phyloP scores from a whole-genome alignment of 495 filamentous ascomycete genomes.

The Podospora anserina region DNA sequence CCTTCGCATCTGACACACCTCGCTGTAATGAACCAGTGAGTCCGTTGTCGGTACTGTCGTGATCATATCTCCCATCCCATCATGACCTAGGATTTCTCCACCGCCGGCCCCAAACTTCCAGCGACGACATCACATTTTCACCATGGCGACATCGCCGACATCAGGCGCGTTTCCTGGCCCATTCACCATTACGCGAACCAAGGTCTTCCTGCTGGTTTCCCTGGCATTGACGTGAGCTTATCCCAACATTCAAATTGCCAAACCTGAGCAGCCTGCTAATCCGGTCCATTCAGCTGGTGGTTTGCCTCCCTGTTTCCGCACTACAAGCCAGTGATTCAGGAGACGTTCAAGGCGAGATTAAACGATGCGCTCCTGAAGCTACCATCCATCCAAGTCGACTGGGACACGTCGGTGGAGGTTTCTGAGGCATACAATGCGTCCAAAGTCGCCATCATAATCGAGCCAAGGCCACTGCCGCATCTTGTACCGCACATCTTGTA shows the following conservation, averaged over 20 bases:
- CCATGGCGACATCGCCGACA: neutral
- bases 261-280: neutral
- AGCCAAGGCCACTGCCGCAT: slow-evolving; percentile 43
- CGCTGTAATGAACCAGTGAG: neutral
- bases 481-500: slow-evolving; percentile 47
- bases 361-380: slow-evolving; percentile 39
- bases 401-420: slow-evolving; percentile 32
- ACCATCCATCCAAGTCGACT: slow-evolving; percentile 43
- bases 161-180: neutral
- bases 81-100: neutral
- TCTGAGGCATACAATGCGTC: slow-evolving; percentile 43
- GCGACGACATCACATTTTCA: neutral
- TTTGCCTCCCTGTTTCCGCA: slow-evolving; percentile 39
- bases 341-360: slow-evolving; percentile 32
- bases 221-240: neutral
- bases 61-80: neutral
- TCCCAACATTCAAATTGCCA: neutral
- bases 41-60: neutral
- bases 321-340: slow-evolving; percentile 39
- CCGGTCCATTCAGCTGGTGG: slow-evolving; percentile 35
- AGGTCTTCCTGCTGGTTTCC: slow-evolving; percentile 2
- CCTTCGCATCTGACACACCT: neutral
- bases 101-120: neutral
- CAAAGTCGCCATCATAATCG: slow-evolving; percentile 51
- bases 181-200: neutral